Evolutionary conservation across 192 early-diverging fungal species (phyloP), one percentile per base, ranked within the genome.

Genomic region (Coemansia sp.): DNA sequence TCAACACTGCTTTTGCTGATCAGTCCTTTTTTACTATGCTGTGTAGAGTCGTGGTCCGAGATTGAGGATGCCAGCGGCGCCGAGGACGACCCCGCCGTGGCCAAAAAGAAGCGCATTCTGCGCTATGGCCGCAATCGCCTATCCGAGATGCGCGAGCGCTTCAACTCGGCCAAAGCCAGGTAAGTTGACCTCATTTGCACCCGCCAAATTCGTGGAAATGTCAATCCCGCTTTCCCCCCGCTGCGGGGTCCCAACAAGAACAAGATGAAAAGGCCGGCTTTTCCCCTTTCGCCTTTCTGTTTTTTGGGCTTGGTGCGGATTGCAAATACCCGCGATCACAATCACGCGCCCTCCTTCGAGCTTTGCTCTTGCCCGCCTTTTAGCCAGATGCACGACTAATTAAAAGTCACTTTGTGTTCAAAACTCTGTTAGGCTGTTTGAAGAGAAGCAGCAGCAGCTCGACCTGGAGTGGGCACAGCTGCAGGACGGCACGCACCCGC

Each of bases 11-110:
- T 38, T 4, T 38, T 38, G 35, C 35, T 38, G 35, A 38, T 38
- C 35, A 16, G 35, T 38, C 35, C 25, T 23, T 25, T 28, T 23
- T 27, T 6, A 25, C 18, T 46, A 9, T 50, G 14, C 28, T 29
- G 25, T 64, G 58, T 71, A 77, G 75, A 77, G 28, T 54, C 64
- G 57, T 77, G 75, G 75, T 77, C 75, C 16, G 75, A 71, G 21
- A 63, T 77, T 61, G 75, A 77, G 6, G 75, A 77, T 60, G 61
- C 61, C 60, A 77, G 75, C 38, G 65, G 44, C 40, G 38, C 65
- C 23, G 75, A 67, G 7, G 71, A 77, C 54, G 69, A 68, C 32
- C 47, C 49, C 5, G 21, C 62, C 16, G 60, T 71, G 6, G 35
- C 50, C 28, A 62, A 58, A 45, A 71, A 66, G 65, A 77, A 77